Evolutionary conservation across 768 basidiomycete genomes (phyloP).

Genomic region (Lactifluus piperatus): DNA sequence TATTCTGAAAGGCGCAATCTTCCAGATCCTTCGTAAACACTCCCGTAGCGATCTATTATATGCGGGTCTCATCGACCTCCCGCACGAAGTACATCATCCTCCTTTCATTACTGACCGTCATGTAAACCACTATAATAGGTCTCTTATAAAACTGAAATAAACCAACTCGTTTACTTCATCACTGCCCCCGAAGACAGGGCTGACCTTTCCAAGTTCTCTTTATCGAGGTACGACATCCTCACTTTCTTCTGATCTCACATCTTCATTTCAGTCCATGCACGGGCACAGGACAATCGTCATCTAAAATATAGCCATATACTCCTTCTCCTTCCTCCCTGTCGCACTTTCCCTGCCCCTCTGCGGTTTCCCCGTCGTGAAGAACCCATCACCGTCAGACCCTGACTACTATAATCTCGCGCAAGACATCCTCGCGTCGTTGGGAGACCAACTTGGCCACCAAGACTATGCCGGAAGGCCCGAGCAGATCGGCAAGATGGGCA

Average conservation of each 20-base stretch:
- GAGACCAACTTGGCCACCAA: conserved; percentile 96
- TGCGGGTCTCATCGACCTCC: conserved; percentile 81
- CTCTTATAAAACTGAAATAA: conserved; percentile 89
- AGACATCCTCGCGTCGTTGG: conserved; percentile 81
- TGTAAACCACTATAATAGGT: conserved; percentile 26
- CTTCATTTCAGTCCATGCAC: not conserved
- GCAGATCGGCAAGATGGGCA: conserved; percentile 93
- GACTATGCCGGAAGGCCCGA: conserved; percentile 89
- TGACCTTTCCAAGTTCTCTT: conserved; percentile 81
- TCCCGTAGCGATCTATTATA: conserved; percentile 79
- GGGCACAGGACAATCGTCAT: conserved; percentile 90
- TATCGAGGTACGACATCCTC: conserved; percentile 53
- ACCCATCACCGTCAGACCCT: conserved; percentile 37
- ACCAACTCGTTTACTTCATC: conserved; percentile 92
- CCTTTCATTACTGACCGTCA: not conserved
- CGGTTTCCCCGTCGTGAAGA: conserved; percentile 44
- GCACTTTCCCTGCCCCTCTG: conserved; percentile 86
- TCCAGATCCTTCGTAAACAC: conserved; percentile 78
- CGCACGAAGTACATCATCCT: conserved; percentile 59
- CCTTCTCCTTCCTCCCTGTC: conserved; percentile 97
- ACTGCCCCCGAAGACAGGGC: conserved; percentile 89
- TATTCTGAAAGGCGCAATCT: conserved; percentile 94
- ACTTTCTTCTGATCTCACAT: not conserved
- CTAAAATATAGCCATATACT: conserved; percentile 97
- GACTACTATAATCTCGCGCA: conserved; percentile 66